These are phyloP conservation scores for Phytopythium sindhum DNA, from an alignment of 352 stramenopile species.

Conservation along the genomic window DNA sequence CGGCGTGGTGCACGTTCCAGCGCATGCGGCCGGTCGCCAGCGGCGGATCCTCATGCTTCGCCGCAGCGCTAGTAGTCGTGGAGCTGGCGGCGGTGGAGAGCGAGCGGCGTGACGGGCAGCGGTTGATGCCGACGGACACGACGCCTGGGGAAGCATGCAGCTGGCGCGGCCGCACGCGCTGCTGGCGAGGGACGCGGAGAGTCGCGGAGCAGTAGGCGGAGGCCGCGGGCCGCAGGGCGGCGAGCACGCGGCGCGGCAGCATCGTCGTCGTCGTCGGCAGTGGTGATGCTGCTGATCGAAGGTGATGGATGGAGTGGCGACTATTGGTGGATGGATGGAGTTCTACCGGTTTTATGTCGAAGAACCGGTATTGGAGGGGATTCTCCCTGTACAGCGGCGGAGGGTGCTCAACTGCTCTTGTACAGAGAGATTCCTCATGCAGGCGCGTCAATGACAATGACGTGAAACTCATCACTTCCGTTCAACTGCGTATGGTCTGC, in stretches of 20 bases:
- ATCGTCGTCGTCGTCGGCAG: not conserved
- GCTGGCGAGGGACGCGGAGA: too few relatives aligned
- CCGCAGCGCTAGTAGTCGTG: too few relatives aligned
- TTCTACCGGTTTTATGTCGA: not conserved
- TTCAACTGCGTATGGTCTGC: too few relatives aligned
- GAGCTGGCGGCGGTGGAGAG: too few relatives aligned
- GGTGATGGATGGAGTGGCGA: not conserved
- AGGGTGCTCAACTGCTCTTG: not conserved
- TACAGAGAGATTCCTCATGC: slow-evolving; percentile 2
- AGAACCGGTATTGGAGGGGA: not conserved
- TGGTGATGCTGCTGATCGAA: not conserved
- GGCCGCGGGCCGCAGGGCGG: not conserved
- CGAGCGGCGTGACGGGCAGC: too few relatives aligned
- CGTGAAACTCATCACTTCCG: too few relatives aligned
- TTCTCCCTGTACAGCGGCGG: not conserved
- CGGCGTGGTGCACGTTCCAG: slow-evolving; percentile 46
- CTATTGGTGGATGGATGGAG: not conserved
- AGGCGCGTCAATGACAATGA: not conserved
- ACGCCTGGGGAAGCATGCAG: too few relatives aligned
- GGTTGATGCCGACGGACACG: too few relatives aligned
- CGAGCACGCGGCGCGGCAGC: slow-evolving; percentile 1
- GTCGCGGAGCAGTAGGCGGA: too few relatives aligned
- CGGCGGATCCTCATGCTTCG: too few relatives aligned
- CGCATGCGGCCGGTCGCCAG: slow-evolving; percentile 4
- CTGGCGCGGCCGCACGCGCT: too few relatives aligned